Conservation (phyloP, 2,329 filamentous ascomycete species). For the Nigrograna mackinnonii region DNA sequence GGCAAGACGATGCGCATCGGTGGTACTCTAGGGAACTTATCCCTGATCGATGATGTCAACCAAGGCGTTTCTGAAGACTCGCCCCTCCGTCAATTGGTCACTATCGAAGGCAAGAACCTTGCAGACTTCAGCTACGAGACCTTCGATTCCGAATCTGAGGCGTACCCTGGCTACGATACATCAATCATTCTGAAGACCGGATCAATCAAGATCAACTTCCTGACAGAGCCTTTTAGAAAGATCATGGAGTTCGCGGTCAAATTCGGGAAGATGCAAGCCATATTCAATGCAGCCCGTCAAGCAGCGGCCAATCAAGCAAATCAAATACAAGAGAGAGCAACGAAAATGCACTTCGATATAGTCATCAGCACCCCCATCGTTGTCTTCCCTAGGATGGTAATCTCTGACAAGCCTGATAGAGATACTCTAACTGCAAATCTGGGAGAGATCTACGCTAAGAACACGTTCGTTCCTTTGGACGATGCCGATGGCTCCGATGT, state of each 20-base stretch:
- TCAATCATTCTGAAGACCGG: constrained; percentile 89
- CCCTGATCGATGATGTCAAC: constrained; percentile 90
- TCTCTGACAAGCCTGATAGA: constrained; percentile 69
- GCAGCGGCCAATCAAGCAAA: constrained; percentile 92
- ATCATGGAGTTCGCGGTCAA: constrained; percentile 98
- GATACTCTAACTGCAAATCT: constrained; percentile 91
- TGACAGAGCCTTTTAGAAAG: constrained; percentile 96
- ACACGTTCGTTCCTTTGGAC: constrained; percentile 84
- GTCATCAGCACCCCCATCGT: constrained; percentile 94
- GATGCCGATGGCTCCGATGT: constrained; percentile 73
- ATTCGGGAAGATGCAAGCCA: constrained; percentile 98
- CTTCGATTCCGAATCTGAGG: constrained; percentile 74
- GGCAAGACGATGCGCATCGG: constrained; percentile 86
- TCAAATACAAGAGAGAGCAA: constrained; percentile 87
- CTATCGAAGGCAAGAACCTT: constrained; percentile 92
- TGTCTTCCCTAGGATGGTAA: constrained; percentile 82
- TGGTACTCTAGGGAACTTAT: constrained; percentile 84
- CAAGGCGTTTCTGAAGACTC: constrained; percentile 83
- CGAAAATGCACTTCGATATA: constrained; percentile 91
- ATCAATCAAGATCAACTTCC: constrained; percentile 94
- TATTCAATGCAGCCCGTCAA: constrained; percentile 95
- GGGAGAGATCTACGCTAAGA: constrained; percentile 96
- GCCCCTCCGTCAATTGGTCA: constrained; percentile 81
- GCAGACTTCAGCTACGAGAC: constrained; percentile 98
- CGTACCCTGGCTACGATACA: constrained; percentile 93